Conservation (phyloP, 176 grass and related monocot genomes). For the Carex myosuroides region DNA sequence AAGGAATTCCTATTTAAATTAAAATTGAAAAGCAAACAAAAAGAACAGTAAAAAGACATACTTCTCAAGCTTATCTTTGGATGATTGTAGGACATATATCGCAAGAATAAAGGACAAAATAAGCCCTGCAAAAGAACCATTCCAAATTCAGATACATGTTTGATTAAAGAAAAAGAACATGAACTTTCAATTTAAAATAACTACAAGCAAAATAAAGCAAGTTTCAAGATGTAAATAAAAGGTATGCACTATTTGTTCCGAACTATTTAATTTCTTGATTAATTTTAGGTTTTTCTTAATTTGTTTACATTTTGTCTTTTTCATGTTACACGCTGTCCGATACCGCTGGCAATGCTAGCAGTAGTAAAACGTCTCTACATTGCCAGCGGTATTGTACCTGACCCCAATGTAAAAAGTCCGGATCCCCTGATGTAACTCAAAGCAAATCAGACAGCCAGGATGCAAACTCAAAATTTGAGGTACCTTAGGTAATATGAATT, state of each 20-base stretch:
- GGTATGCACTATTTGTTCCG: neutral
- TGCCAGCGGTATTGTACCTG: too few species aligned
- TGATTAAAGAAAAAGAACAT: neutral
- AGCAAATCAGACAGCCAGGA: too few species aligned
- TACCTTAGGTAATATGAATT: too few species aligned
- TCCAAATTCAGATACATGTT: neutral
- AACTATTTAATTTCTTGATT: neutral
- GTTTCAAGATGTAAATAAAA: neutral
- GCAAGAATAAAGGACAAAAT: constrained; percentile 58
- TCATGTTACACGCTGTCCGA: neutral
- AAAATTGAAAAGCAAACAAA: neutral
- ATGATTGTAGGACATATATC: constrained; percentile 52
- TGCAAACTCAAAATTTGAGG: too few species aligned
- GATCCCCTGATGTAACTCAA: too few species aligned
- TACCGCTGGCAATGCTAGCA: too few species aligned
- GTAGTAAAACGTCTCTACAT: too few species aligned
- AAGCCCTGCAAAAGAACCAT: constrained; percentile 55
- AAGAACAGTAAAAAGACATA: constrained; percentile 18
- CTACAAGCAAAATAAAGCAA: neutral
- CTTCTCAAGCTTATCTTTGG: constrained; percentile 48
- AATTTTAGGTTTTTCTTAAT: neutral
- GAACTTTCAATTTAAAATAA: neutral
- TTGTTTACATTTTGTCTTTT: neutral
- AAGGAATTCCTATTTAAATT: neutral
- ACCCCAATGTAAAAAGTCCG: too few species aligned